Evolutionary conservation across 306 rosid species (phyloP).

Genomic region (Acacia crassicarpa): DNA sequence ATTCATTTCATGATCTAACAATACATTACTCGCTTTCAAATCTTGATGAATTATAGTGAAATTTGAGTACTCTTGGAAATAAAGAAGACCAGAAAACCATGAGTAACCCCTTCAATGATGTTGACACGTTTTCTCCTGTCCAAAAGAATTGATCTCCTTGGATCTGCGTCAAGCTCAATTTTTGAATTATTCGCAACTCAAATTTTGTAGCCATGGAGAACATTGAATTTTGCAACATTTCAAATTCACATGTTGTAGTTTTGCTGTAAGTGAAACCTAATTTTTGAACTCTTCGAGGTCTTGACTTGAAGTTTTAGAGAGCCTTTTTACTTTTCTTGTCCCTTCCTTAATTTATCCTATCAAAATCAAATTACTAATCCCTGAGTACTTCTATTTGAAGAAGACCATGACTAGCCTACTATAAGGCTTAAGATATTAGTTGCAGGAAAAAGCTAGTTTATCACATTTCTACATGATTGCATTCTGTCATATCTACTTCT

Average conservation of each 20-base stretch:
- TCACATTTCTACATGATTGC: not conserved
- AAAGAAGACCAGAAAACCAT: slow-evolving; percentile 81
- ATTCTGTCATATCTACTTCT: not conserved
- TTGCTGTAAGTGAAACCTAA: slow-evolving; percentile 37
- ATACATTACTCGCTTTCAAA: slow-evolving; percentile 44
- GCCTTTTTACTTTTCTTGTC: slow-evolving; percentile 51
- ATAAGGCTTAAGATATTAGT: not conserved
- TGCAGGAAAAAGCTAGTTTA: not conserved
- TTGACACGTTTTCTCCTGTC: slow-evolving; percentile 56
- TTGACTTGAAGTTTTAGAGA: slow-evolving; percentile 54
- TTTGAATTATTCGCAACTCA: slow-evolving; percentile 6
- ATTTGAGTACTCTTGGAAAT: slow-evolving; percentile 79
- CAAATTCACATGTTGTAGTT: slow-evolving; percentile 52
- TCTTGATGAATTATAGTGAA: slow-evolving; percentile 52
- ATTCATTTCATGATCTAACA: slow-evolving; percentile 42
- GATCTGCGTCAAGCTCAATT: slow-evolving; percentile 45
- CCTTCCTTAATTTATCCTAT: slow-evolving; percentile 47
- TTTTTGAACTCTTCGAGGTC: slow-evolving; percentile 30
- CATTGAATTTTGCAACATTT: not conserved
- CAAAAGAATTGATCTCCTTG: slow-evolving; percentile 30
- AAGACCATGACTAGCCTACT: not conserved
- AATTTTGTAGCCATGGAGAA: not conserved
- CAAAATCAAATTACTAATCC: slow-evolving; percentile 18
- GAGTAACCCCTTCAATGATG: slow-evolving; percentile 65
- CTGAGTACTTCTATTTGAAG: not conserved